Percentiles rank a stretch among this genome's conserved stretches.
Conservation (phyloP, 192 early-diverging fungal genomes). For the Chytriomyces sp. region DNA sequence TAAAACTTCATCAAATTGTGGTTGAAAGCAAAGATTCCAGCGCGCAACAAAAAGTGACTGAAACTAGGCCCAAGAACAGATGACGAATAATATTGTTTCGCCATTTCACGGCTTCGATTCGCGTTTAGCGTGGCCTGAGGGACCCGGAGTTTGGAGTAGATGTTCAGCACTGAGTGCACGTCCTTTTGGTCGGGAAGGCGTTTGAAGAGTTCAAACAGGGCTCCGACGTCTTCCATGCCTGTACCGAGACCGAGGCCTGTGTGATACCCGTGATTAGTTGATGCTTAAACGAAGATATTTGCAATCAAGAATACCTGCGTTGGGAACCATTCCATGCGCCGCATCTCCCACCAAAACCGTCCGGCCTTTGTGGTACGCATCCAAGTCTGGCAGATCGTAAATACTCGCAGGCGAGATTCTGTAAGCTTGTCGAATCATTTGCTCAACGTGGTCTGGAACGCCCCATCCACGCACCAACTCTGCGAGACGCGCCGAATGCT, state of each 20-base stretch:
- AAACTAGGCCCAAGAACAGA: slow-evolving; percentile 1
- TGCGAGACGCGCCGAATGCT: slow-evolving; percentile 13
- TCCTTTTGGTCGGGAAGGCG: background rate
- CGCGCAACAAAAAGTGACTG: slow-evolving; percentile 2
- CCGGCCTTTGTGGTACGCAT: background rate
- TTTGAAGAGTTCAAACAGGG: slow-evolving; percentile 24
- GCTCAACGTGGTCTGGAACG: slow-evolving; percentile 14
- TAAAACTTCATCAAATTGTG: background rate
- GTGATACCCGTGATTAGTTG: no score
- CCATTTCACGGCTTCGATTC: slow-evolving; percentile 21
- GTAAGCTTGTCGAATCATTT: slow-evolving; percentile 24
- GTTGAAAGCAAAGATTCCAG: background rate
- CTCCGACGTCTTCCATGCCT: slow-evolving; percentile 39
- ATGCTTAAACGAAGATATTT: no score
- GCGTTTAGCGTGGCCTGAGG: background rate
- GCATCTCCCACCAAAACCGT: slow-evolving; percentile 30
- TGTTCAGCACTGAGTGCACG: background rate
- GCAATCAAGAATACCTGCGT: slow-evolving; percentile 19
- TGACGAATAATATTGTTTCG: slow-evolving; percentile 10
- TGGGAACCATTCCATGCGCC: slow-evolving; percentile 38
- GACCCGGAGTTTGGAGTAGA: slow-evolving; percentile 15
- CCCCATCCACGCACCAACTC: slow-evolving; percentile 20
- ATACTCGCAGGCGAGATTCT: slow-evolving; percentile 21
- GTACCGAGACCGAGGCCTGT: slow-evolving; percentile 24
- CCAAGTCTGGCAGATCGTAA: slow-evolving; percentile 15